These are phyloP conservation scores for Lepidopterella palustris DNA, from an alignment of 495 filamentous ascomycete genomes.

Conservation along the genomic window DNA sequence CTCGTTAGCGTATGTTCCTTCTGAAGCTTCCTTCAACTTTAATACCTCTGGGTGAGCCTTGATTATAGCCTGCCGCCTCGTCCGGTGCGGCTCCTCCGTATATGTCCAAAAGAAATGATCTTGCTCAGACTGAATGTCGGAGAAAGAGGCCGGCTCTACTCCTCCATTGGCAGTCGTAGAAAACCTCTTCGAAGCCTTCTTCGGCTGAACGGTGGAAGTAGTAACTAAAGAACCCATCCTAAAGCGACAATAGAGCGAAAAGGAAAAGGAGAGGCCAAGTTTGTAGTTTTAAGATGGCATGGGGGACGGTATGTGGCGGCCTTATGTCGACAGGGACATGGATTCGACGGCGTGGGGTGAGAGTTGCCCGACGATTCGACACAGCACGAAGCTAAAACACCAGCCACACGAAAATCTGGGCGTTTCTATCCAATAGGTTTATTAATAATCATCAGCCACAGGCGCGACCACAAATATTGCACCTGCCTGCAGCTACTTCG, in stretches of 20 bases:
- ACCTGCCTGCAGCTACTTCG: too few species aligned
- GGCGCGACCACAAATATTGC: too few species aligned
- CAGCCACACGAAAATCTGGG: too few species aligned
- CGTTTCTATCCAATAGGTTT: too few species aligned
- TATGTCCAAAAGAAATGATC: conserved; percentile 87
- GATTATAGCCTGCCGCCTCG: conserved; percentile 85
- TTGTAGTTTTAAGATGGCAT: neutral
- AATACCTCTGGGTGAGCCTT: conserved; percentile 94
- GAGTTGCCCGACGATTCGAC: neutral
- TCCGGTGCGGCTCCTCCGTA: conserved; percentile 94
- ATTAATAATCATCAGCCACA: too few species aligned
- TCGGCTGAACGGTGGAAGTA: conserved; percentile 22
- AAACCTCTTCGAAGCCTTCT: conserved; percentile 8
- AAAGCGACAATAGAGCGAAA: neutral
- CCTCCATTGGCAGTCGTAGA: neutral
- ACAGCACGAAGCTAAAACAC: too few species aligned
- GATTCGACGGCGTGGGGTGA: neutral
- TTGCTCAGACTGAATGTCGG: conserved; percentile 24
- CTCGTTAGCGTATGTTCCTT: neutral
- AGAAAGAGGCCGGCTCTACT: neutral
- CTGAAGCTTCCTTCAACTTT: neutral
- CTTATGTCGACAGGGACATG: neutral
- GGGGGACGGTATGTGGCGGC: neutral
- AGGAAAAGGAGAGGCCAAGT: neutral
- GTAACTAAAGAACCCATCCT: conserved; percentile 29